Evolutionary conservation across 2,329 filamentous ascomycete species (phyloP), one percentile per base, ranked within the genome.

Genomic region (Pseudophaeomoniella oleicola): DNA sequence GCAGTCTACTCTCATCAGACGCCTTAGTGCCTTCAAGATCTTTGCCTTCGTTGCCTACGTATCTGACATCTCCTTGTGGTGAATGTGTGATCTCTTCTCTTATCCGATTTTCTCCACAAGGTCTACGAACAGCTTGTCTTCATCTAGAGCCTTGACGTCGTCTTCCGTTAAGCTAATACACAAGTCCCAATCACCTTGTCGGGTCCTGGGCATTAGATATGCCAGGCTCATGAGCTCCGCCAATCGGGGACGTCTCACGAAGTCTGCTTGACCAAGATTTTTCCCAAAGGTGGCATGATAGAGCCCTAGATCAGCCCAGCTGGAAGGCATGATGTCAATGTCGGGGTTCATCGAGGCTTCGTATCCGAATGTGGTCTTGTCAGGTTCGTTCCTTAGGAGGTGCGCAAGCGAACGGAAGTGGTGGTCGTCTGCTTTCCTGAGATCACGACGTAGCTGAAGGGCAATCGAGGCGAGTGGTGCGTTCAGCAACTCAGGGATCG

Each of bases 281-380:
- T 62, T 42, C 0, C 55, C 54, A 38, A 75, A 74, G 32, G 71
- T 64, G 4, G 64, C 50, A 0, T 58, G 50, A 42, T 65, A 67
- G 12, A 52, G 55, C 3, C 59, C 50, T 2, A 67, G 47, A 36
- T 67, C 66, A 1, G 60, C 59, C 71, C 69, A 75, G 1, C 69
- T 74, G 39, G 66, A 72, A 4, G 75, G 41, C 56, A 66, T 63
- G 3, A 74, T 50, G 29, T 72, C 67, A 0, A 46, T 49, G 0
- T 58, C 48, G 0, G 54, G 42, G 18, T 66, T 54, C 2, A 64
- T 37, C 3, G 44, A 49, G 0, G 56, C 57, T 2, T 52, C 56
- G 3, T 64, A 42, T 1, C 52, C 52, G n/a, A 60, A 43, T 0
- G 30, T 40, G 0, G 40, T 50, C 39, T 62, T 64, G 37, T 66